Percentiles rank a stretch among this genome's conserved stretches.
phyloP scores from a whole-genome alignment of 306 rosid genomes.

The Cyclanthera cordifolia region DNA sequence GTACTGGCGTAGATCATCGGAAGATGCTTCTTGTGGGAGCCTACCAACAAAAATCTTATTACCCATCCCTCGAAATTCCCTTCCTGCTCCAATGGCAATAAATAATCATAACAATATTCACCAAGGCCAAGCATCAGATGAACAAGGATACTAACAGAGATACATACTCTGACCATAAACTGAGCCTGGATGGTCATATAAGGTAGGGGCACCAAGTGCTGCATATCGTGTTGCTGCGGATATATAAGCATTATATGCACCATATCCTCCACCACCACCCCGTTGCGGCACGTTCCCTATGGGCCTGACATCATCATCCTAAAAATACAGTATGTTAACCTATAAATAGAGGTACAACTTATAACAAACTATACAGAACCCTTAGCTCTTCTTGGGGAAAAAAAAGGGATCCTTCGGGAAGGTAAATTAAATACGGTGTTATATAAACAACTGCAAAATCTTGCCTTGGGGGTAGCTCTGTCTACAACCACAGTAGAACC shows the following conservation, averaged over 20 bases:
- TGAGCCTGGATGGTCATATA: slow-evolving; percentile 80
- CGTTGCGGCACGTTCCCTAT: slow-evolving; percentile 57
- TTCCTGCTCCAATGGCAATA: slow-evolving; percentile 40
- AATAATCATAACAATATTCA: slow-evolving; percentile 10
- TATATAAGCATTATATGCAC: slow-evolving; percentile 91
- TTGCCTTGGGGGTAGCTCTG: slow-evolving; percentile 94
- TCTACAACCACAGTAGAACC: slow-evolving; percentile 90
- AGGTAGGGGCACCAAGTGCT: slow-evolving; percentile 88
- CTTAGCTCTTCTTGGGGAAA: too few relatives aligned
- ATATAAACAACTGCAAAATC: slow-evolving; percentile 14
- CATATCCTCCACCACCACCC: slow-evolving; percentile 54
- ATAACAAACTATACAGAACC: not conserved
- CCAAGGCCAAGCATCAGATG: slow-evolving; percentile 8
- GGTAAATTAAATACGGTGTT: too few relatives aligned
- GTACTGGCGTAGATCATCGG: slow-evolving; percentile 84
- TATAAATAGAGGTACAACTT: not conserved
- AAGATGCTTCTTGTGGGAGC: slow-evolving; percentile 81
- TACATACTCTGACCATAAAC: slow-evolving; percentile 81
- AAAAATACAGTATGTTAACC: slow-evolving; percentile 19
- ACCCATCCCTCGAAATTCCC: slow-evolving; percentile 67
- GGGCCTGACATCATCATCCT: slow-evolving; percentile 93
- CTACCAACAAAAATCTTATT: slow-evolving; percentile 78
- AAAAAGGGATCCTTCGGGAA: too few relatives aligned
- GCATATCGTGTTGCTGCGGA: slow-evolving; percentile 95
- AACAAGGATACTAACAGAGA: slow-evolving; percentile 3